Evolutionary conservation across 495 filamentous ascomycete genomes (phyloP), one percentile per base, ranked within the genome.

Genomic region (Aeminium ludgeri): DNA sequence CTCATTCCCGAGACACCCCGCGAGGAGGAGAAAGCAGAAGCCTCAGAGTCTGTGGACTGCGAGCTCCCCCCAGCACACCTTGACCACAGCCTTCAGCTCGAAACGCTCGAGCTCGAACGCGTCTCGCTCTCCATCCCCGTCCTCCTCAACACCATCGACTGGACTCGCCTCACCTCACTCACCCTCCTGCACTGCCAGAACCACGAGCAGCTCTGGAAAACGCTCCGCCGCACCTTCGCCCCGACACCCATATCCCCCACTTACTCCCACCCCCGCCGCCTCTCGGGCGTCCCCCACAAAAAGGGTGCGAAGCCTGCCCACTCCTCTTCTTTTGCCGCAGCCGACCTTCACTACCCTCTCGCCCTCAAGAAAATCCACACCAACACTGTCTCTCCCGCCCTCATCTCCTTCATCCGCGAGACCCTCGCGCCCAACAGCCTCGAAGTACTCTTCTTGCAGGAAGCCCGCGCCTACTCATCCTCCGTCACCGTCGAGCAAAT

Each of bases 341-440:
- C 58, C 3, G 44, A 51, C 29, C 16, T 42, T 12, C 74, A 83
- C 25, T 93, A 84, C 51, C 65, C 67, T 23, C 60, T 96, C 5
- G 74, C 72, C 0, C 61, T 96, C 34, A 87, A 80, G 56, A 71
- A 79, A 46, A 68, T 96, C 10, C 82, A 91, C 45, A 91, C 82
- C 0, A 82, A 94, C 54, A 64, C 64, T 10, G 80, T 86, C n/a
- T 85, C 83, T 0, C 60, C 72, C 15, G 68, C 76, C 17, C 59
- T 96, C n/a, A 73, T 94, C 30, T 64, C 68, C 6, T 93, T 94
- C 51, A 69, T 94, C 38, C 84, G 79, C 43, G 82, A 92, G 45
- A 77, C 84, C 0, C 69, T 94, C 20, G 80, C 77, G 19, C 87
- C 87, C 1, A 82, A 96, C 55, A 79, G 74, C 1, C 62, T 96